These are phyloP conservation scores for Arabis hirsuta DNA, from an alignment of 345 rosid species.

Conservation along the genomic window DNA sequence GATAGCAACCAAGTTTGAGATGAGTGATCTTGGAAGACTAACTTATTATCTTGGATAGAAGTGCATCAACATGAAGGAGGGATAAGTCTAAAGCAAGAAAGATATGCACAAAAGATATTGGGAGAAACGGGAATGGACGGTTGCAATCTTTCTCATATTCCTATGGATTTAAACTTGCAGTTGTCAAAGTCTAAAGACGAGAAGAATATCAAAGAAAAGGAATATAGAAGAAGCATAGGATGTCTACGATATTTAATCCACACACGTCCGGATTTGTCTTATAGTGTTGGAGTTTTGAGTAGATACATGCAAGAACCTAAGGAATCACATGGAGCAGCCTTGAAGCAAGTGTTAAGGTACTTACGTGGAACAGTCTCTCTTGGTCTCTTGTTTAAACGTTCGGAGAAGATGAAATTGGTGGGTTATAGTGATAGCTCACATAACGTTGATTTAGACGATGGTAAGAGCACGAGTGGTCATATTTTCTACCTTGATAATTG, in stretches of 20 bases:
- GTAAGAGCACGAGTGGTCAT: background rate
- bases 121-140: background rate
- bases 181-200: background rate
- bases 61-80: background rate
- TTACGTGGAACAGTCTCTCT: background rate
- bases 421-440: no score
- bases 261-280: background rate
- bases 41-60: constrained; percentile 8
- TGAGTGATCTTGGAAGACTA: no score
- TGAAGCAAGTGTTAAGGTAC: background rate
- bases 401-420: no score
- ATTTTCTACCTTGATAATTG: background rate
- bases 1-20: no score
- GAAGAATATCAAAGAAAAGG: background rate
- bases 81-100: background rate
- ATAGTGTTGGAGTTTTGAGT: background rate
- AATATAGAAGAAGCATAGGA: background rate
- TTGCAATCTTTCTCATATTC: background rate
- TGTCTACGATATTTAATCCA: background rate
- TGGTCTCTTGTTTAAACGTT: no score
- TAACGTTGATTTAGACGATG: background rate
- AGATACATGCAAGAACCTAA: background rate
- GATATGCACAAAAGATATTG: background rate
- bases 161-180: background rate
- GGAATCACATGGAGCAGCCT: background rate